A percentile compares a stretch with the other conserved stretches of the same genome.
Conservation (phyloP, 1,139 yeast species). For the Suhomyces panamericanus region DNA sequence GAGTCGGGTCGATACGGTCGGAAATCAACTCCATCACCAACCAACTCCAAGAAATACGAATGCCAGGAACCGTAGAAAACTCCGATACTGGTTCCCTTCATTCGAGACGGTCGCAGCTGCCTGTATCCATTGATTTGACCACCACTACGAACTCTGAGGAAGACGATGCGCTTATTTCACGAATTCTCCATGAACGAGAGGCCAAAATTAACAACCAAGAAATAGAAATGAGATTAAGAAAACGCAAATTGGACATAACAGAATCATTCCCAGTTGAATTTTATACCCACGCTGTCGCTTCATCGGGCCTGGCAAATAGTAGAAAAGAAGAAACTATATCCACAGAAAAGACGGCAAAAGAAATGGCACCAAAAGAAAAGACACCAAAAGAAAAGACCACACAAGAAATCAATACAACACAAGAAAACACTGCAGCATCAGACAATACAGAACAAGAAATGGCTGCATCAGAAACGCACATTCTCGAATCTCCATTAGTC, state of each 20-base stretch:
- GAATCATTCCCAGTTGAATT: background rate
- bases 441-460: background rate
- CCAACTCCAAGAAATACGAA: conserved; percentile 12
- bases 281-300: no score
- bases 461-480: no score
- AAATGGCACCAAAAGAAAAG: no score
- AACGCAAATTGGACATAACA: background rate
- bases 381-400: background rate
- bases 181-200: background rate
- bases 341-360: no score
- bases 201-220: background rate
- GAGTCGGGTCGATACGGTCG: conserved; percentile 12
- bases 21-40: conserved; percentile 11
- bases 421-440: no score
- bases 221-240: background rate
- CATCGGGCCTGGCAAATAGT: no score
- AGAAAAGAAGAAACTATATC: no score
- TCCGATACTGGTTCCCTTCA: no score
- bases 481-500: no score
- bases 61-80: background rate
- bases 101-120: no score
- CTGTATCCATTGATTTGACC: background rate
- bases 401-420: no score
- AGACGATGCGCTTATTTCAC: conserved; percentile 1
- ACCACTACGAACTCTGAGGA: background rate